Evolutionary conservation across 768 basidiomycete species (phyloP).

Genomic region (Auriscalpium microsporum): DNA sequence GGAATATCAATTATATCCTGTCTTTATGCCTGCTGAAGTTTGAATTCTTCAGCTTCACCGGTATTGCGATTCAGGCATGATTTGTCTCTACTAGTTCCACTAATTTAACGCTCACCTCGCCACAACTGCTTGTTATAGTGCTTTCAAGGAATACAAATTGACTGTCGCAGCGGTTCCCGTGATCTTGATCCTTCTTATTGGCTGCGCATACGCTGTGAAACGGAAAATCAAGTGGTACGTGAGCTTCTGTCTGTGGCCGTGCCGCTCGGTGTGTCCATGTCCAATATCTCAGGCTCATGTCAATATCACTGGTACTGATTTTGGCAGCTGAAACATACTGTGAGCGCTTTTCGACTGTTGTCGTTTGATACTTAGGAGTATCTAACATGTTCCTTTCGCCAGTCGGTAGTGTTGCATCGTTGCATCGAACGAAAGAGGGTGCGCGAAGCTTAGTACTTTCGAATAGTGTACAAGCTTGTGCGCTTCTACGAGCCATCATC

Average conservation of each 20-base stretch:
- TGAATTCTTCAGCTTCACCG: conserved; percentile 82
- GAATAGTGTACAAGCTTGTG: conserved; percentile 72
- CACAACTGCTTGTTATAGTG: conserved; percentile 74
- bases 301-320: conserved; percentile 65
- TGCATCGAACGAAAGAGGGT: conserved; percentile 6
- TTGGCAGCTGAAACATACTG: conserved; percentile 69
- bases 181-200: conserved; percentile 55
- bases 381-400: not conserved
- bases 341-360: conserved; percentile 28
- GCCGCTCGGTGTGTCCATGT: not conserved
- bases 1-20: conserved; percentile 84
- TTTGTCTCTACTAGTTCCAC: not conserved
- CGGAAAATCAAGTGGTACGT: conserved; percentile 73
- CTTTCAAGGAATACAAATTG: conserved; percentile 65
- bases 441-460: not conserved
- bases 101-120: no score
- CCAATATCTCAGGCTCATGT: conserved; percentile 51
- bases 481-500: conserved; percentile 68
- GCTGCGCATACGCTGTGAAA: conserved; percentile 63
- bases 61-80: conserved; percentile 79
- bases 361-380: not conserved
- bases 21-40: conserved; percentile 85
- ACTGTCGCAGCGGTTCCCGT: conserved; percentile 81
- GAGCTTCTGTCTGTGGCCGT: not conserved
- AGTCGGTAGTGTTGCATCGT: conserved; percentile 1